Base-by-base conservation (phyloP, 805 yeast species). In the Wickerhamiella azymoides region DNA sequence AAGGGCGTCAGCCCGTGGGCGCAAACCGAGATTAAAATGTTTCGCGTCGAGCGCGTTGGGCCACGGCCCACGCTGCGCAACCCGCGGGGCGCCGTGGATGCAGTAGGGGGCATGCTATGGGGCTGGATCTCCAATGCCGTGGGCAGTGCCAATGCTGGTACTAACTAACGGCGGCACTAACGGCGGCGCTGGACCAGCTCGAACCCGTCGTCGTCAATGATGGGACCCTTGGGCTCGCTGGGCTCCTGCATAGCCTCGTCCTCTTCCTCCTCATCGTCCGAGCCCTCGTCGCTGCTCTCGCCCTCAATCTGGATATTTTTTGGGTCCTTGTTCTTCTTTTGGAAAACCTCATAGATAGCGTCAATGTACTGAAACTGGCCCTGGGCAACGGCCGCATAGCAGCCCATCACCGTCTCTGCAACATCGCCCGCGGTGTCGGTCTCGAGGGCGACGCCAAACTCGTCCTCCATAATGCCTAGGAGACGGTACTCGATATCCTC, bases 191-290 rank as follows among this genome's bases (percentile, higher is more conserved):
- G 85, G 3, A 89, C 96, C 55, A 85, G 63, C 55, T 86, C 92
- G 58, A 89, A 89, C 1, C 97, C 98, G 59, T 89, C 97, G 28
- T 89, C 97, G 59, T 89, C 97, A 8, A 89, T 71, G 9, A 81
- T 59, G 1, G 94, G 94, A 10, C 71, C 82, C 26, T 62, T 62
- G 16, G 63, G 63, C 16, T 61, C 69, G 25, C 57, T 70, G 58
- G 62, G 63, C 35, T 65, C 69, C 32, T 62, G 66, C 5, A 62
- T 71, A 37, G 57, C 66, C 4, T 57, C 57, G 10, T 59, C 69
- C 1, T 53, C 57, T 9, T 59, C 69, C 1, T 53, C 57, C 10
- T 65, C 74, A 5, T 67, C 73, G 0, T 66, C 74, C 2, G 54
- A 63, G 13, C 58, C 65, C 1, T 61, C 68, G 0, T 69, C 78